Evolutionary conservation across 2,329 filamentous ascomycete genomes (phyloP).

Genomic region (Coniochaeta pulveracea): DNA sequence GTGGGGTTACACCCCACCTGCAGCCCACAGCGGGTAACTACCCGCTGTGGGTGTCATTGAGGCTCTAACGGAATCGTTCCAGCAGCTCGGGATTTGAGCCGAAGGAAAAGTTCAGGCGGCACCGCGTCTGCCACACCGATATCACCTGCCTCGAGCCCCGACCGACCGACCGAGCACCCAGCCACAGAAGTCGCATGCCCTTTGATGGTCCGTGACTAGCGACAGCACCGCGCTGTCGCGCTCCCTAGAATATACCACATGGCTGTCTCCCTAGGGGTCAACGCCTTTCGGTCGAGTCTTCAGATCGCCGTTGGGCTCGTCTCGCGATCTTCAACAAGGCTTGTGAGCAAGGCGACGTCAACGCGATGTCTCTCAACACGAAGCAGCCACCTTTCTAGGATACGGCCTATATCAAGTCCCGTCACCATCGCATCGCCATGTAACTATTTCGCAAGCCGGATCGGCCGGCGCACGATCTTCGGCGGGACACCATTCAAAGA

Average conservation of each 20-base stretch:
- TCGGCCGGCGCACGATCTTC: conserved; percentile 16
- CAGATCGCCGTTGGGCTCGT: conserved; percentile 11
- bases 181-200: no score
- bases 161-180: conserved; percentile 7
- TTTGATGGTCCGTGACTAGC: conserved; percentile 1
- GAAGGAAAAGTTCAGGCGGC: no score
- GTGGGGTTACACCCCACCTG: conserved; percentile 8
- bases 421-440: not conserved
- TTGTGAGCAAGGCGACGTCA: conserved; percentile 4
- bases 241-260: conserved; percentile 13
- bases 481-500: conserved; percentile 23
- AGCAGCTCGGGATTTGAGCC: no score
- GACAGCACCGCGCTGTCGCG: conserved; percentile 12
- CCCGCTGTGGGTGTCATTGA: conserved; percentile 5
- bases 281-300: conserved; percentile 16
- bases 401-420: not conserved
- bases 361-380: conserved; percentile 11
- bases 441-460: not conserved
- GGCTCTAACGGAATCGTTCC: no score
- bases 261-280: conserved; percentile 15
- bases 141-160: conserved; percentile 2
- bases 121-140: no score
- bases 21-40: no score
- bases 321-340: conserved; percentile 6
- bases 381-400: conserved; percentile 2